A percentile compares a stretch with the other conserved stretches of the same genome.
Conservation (phyloP, 1,284 basidiomycete species). For the Cutaneotrichosporon mucoides region DNA sequence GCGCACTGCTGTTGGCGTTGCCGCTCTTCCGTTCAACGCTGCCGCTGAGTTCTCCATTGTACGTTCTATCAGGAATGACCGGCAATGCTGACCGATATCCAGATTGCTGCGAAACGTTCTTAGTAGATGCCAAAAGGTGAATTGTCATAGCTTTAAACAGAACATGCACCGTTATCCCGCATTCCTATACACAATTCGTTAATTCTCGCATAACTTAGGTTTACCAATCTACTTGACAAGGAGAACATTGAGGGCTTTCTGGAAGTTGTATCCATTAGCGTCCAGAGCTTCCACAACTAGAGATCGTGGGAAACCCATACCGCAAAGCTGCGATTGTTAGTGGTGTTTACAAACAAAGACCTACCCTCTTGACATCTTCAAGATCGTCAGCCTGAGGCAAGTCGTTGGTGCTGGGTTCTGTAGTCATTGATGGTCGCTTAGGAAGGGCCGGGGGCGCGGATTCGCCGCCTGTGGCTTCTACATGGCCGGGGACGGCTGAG, state of each 20-base stretch:
- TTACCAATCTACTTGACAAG: conserved; percentile 20
- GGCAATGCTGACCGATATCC: no score
- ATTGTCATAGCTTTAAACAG: no score
- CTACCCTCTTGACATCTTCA: conserved; percentile 49
- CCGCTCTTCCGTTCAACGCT: conserved; percentile 8
- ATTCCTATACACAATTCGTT: no score
- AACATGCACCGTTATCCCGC: no score
- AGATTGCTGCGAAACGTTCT: background rate
- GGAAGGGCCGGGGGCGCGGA: conserved; percentile 28
- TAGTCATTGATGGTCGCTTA: conserved; percentile 21
- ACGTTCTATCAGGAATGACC: background rate
- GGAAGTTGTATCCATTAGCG: conserved; percentile 49
- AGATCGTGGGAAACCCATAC: conserved; percentile 46
- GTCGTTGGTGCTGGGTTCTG: conserved; percentile 10
- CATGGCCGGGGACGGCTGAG: no score
- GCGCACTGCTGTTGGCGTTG: conserved; percentile 16
- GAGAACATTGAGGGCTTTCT: conserved; percentile 48
- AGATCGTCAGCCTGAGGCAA: conserved; percentile 46
- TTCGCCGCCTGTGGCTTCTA: background rate
- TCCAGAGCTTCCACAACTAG: conserved; percentile 46
- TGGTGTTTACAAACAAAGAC: conserved; percentile 5
- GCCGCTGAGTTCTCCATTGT: conserved; percentile 19
- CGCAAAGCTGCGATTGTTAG: conserved; percentile 35
- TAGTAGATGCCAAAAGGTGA: background rate
- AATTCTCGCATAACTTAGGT: no score